Base-by-base conservation (phyloP, 495 filamentous ascomycete genomes). In the Aspergillus saccharolyticus region DNA sequence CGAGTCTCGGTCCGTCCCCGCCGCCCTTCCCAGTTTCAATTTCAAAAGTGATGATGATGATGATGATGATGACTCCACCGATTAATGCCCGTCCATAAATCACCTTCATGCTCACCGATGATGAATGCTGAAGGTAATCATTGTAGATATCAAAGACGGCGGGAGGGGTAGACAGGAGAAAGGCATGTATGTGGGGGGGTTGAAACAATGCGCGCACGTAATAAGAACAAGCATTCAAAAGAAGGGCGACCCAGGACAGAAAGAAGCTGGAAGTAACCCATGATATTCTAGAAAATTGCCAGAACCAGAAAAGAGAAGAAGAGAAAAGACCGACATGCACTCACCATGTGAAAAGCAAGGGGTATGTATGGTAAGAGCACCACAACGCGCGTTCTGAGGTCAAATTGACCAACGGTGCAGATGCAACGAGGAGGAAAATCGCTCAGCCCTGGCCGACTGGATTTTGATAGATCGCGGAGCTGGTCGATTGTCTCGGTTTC, bases 361-460 rank as follows among this genome's bases (percentile, higher is more conserved):
- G 44, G 44, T 22, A 45, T 4, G 48, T 51, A 49, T 24, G 20
- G 14, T 22, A 28, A 16, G 15, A 20, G 16, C 47, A 17, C 43
- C 28, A 53, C 20, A 47, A 57, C 42, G 49, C 49, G 54, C 54
- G 42, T 56, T 49, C 54, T 17, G 44, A 44, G 33, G 47, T 51
- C 54, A 51, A 56, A 51, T 44, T 56, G 54, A 42, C 54, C 42
- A 52, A 51, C 39, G 19, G 46, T 44, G 54, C 54, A 56, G 54
- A 21, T 17, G 44, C 16, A 49, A 42, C 10, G 54, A 49, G 46
- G 25, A 55, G 25, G n/a, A n/a, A 60, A 60, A 60, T 60, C 58
- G 53, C 53, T 60, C 58, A 60, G 19, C 28, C 19, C 19, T 53
- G 52, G 28, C 17, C 19, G 20, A 44, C 42, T n/a, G 42, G 25